A percentile compares a stretch with the other conserved stretches of the same genome.
Evolutionary conservation across 352 stramenopile species (phyloP).

Genomic region (Blastocystis sp.): DNA sequence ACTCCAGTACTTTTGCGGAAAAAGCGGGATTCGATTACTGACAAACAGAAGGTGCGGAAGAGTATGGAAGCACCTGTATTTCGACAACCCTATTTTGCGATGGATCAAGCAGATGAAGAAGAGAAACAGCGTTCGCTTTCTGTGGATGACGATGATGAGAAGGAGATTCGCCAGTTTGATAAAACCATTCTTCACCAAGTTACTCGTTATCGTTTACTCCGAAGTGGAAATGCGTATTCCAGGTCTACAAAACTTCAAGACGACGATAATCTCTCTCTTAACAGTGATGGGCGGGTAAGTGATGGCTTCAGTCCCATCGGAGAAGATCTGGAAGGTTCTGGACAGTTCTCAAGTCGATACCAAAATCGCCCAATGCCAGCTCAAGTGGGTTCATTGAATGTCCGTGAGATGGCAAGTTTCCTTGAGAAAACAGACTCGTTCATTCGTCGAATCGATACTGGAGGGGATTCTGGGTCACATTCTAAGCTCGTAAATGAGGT

Average conservation of each 20-base stretch:
- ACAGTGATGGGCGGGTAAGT: conserved; percentile 26
- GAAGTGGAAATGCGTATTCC: background rate
- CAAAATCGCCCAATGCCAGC: background rate
- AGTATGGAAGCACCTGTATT: background rate
- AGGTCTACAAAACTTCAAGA: background rate
- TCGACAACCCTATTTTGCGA: background rate
- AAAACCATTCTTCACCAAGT: background rate
- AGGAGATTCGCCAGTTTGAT: too few relatives aligned
- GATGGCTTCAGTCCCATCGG: background rate
- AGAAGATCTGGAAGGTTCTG: background rate
- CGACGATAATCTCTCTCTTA: background rate
- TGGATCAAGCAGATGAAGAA: too few relatives aligned
- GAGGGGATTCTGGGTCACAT: background rate
- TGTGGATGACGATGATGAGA: too few relatives aligned
- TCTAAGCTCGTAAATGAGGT: background rate
- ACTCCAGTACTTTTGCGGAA: background rate
- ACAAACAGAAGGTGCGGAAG: background rate
- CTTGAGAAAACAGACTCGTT: conserved; percentile 52
- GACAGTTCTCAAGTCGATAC: background rate
- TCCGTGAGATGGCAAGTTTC: conserved; percentile 49
- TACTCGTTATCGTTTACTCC: background rate
- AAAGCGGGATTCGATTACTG: background rate
- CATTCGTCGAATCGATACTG: conserved; percentile 30
- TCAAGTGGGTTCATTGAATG: conserved; percentile 9
- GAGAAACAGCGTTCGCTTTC: too few relatives aligned